Conservation (phyloP, 164 flowering plant species). For the Vitis rupestris region DNA sequence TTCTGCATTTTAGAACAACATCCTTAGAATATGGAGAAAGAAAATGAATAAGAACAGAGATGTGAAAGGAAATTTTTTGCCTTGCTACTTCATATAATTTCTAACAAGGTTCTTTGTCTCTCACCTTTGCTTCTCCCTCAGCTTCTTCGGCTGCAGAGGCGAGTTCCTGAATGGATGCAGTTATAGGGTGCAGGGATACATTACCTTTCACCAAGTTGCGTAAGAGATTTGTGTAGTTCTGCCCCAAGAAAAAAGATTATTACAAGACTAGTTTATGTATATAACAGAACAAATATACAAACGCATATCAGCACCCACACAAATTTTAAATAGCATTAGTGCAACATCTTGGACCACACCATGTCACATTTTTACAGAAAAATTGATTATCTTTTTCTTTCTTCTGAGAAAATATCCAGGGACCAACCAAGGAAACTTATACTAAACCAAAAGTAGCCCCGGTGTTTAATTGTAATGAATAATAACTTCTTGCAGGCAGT, state of each 20-base stretch:
- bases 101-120: conserved; percentile 8
- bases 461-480: background rate
- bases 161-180: conserved; percentile 50
- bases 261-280: background rate
- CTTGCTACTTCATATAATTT: background rate
- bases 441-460: background rate
- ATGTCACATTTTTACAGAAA: background rate
- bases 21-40: background rate
- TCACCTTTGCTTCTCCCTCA: conserved; percentile 62
- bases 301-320: background rate
- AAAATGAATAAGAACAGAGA: background rate
- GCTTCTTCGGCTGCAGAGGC: conserved; percentile 47
- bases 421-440: background rate
- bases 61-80: too few relatives aligned
- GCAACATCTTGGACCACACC: background rate
- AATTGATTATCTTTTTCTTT: background rate
- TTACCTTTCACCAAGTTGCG: conserved; percentile 37
- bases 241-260: conserved; percentile 1
- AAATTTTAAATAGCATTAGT: background rate
- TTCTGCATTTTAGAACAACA: conserved; percentile 38
- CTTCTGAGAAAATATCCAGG: background rate
- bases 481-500: background rate
- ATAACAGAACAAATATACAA: background rate
- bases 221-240: conserved; percentile 52
- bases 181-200: conserved; percentile 52